phyloP scores from a whole-genome alignment of 2,329 filamentous ascomycete genomes.

The Trichothecium roseum region DNA sequence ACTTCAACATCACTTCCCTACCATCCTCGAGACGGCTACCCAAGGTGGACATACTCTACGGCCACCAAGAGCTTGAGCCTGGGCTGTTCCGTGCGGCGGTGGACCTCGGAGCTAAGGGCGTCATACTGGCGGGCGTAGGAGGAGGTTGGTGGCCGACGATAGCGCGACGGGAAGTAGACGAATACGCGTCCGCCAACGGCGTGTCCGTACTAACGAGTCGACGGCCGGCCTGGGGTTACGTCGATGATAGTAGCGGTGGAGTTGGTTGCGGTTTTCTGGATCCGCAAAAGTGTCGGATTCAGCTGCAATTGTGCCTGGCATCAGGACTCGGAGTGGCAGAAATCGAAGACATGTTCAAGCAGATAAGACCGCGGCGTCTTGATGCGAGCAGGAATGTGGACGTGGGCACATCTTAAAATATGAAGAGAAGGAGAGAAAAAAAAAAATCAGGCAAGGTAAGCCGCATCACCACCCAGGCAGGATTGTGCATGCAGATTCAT shows the following conservation, averaged over 20 bases:
- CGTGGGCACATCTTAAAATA: too few species aligned
- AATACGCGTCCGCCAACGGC: constrained; percentile 30
- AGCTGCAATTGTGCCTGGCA: constrained; percentile 32
- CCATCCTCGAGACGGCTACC: constrained; percentile 27
- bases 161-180: constrained; percentile 28
- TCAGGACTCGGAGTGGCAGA: constrained; percentile 14
- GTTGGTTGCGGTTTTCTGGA: constrained; percentile 42
- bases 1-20: constrained; percentile 25
- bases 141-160: constrained; percentile 36
- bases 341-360: constrained; percentile 17
- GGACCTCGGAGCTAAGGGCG: constrained; percentile 38
- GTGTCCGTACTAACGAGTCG: constrained; percentile 39
- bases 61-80: constrained; percentile 41
- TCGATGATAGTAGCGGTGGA: constrained; percentile 28
- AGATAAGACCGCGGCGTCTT: too few species aligned
- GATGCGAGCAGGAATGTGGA: too few species aligned
- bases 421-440: too few species aligned
- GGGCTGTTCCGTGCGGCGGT: constrained; percentile 35
- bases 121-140: constrained; percentile 45
- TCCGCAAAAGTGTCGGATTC: constrained; percentile 42
- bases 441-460: too few species aligned
- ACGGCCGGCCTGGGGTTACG: constrained; percentile 40
- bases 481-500: too few species aligned
- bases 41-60: constrained; percentile 45
- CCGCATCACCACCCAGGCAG: too few species aligned